Conservation (phyloP, 2,329 filamentous ascomycete genomes). For the Scytalidium sp. region DNA sequence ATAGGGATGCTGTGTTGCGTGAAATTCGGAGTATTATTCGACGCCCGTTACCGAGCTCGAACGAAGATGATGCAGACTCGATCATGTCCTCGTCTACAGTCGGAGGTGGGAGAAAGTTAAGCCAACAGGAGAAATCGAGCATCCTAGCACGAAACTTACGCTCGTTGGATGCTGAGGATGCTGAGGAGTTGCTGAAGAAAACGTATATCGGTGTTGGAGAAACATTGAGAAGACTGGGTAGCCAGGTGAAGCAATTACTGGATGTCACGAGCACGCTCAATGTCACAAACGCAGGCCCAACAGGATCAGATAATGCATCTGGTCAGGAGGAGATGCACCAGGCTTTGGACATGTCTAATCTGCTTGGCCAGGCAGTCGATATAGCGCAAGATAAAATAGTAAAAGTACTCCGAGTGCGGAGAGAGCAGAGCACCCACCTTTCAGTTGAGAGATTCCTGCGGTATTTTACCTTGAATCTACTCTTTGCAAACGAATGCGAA, state of each 20-base stretch:
- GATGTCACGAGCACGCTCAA: conserved; percentile 75
- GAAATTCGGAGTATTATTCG: conserved; percentile 86
- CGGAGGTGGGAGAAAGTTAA: conserved; percentile 63
- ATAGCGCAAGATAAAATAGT: conserved; percentile 74
- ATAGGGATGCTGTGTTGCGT: conserved; percentile 77
- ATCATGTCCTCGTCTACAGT: conserved; percentile 82
- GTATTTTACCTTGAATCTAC: conserved; percentile 78
- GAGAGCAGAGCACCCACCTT: conserved; percentile 68
- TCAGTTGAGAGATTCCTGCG: conserved; percentile 70
- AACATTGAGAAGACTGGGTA: conserved; percentile 77
- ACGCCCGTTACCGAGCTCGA: conserved; percentile 83
- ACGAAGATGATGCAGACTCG: conserved; percentile 89
- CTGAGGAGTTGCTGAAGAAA: conserved; percentile 75
- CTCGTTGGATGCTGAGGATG: conserved; percentile 77
- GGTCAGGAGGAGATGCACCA: conserved; percentile 72
- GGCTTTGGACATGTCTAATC: conserved; percentile 71
- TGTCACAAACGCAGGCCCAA: conserved; percentile 40
- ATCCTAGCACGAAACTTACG: conserved; percentile 85
- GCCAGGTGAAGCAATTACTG: conserved; percentile 90
- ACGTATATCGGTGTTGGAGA: conserved; percentile 89
- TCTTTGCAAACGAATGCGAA: conserved; percentile 85
- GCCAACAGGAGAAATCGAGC: conserved; percentile 85
- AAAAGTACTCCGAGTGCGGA: conserved; percentile 73
- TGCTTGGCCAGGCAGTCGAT: conserved; percentile 78
- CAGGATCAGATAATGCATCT: conserved; percentile 19